Evolutionary conservation across 2,329 filamentous ascomycete genomes (phyloP).

Genomic region (Apiospora rasikravindrae): DNA sequence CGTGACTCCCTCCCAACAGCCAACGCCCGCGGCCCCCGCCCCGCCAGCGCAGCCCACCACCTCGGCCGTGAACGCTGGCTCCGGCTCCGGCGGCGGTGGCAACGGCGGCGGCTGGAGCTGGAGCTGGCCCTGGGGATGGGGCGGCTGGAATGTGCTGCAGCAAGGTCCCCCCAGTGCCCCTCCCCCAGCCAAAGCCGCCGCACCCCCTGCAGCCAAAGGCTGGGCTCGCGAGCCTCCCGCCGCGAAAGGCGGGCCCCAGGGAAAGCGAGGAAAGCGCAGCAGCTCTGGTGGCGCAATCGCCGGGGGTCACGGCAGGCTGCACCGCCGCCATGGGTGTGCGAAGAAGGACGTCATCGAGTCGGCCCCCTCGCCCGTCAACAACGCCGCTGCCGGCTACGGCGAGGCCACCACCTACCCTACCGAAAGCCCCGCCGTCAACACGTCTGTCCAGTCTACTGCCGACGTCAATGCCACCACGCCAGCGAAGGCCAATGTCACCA

Average conservation of each 20-base stretch:
- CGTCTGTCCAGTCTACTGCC: neutral
- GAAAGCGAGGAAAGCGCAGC: neutral
- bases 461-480: neutral
- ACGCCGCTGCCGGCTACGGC: neutral
- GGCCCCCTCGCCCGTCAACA: neutral
- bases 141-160: neutral
- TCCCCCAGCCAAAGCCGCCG: neutral
- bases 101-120: neutral
- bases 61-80: neutral
- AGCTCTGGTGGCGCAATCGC: neutral
- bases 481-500: neutral
- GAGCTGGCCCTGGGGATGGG: neutral
- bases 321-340: neutral
- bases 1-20: neutral
- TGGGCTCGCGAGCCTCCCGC: neutral
- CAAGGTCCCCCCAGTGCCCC: neutral
- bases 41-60: neutral
- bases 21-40: neutral
- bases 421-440: neutral
- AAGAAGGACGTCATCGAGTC: neutral
- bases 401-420: neutral
- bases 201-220: neutral
- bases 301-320: neutral
- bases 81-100: neutral
- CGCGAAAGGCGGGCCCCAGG: neutral